Percentiles rank a stretch among this genome's conserved stretches.
phyloP scores from a whole-genome alignment of 495 filamentous ascomycete genomes.

The Penicillium angulare region DNA sequence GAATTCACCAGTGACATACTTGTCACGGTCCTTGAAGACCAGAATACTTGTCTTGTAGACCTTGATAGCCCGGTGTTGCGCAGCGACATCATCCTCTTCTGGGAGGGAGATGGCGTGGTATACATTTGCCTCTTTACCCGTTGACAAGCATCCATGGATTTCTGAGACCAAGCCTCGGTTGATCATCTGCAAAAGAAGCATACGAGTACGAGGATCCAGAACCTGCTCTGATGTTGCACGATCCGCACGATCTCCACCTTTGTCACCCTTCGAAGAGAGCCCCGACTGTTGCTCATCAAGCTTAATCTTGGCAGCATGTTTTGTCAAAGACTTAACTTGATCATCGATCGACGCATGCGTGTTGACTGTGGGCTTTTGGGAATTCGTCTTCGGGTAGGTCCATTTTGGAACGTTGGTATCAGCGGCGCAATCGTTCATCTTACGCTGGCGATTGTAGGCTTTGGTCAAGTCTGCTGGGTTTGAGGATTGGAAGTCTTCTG shows the following conservation, averaged over 20 bases:
- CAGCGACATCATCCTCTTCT: conserved; percentile 41
- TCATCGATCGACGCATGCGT: conserved; percentile 77
- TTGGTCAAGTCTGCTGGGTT: conserved; percentile 76
- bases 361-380: conserved; percentile 81
- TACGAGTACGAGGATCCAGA: conserved; percentile 86
- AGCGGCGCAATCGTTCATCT: conserved; percentile 55
- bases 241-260: conserved; percentile 75
- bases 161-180: conserved; percentile 78
- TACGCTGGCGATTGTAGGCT: conserved; percentile 83
- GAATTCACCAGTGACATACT: conserved; percentile 91
- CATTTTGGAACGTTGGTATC: conserved; percentile 55
- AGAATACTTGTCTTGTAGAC: conserved; percentile 97
- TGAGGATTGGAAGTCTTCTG: conserved; percentile 56
- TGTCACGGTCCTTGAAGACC: conserved; percentile 95
- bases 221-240: conserved; percentile 93
- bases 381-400: conserved; percentile 70
- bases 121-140: conserved; percentile 97
- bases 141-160: conserved; percentile 88
- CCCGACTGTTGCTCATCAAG: conserved; percentile 66
- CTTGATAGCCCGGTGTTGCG: conserved; percentile 80
- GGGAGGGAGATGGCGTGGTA: conserved; percentile 71
- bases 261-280: conserved; percentile 47
- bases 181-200: conserved; percentile 94
- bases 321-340: conserved; percentile 76
- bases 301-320: conserved; percentile 85